Evolutionary conservation across 805 yeast genomes (phyloP).

Genomic region (Lipomyces sp.): DNA sequence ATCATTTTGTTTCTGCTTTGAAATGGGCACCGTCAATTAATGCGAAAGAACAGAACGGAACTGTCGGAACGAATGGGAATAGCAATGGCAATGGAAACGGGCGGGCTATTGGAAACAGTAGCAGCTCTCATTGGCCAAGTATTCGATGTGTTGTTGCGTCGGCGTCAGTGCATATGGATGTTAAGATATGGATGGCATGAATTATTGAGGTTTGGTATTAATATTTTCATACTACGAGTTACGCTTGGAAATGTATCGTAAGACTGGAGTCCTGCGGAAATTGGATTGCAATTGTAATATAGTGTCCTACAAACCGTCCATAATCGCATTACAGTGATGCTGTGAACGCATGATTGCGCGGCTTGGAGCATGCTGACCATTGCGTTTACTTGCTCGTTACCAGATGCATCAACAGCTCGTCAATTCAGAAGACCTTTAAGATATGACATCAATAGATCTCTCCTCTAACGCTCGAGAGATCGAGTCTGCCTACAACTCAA

Average conservation of each 20-base stretch:
- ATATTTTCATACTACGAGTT: not conserved
- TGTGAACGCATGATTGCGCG: conserved; percentile 1
- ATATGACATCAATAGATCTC: conserved; percentile 36
- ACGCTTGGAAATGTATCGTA: not conserved
- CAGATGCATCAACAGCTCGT: not conserved
- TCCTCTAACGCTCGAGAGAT: conserved; percentile 36
- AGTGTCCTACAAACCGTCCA: not conserved
- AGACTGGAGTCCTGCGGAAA: not conserved
- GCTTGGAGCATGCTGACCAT: not conserved
- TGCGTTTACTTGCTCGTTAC: no score
- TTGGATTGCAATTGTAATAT: not conserved
- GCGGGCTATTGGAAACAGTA: conserved; percentile 27
- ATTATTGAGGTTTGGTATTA: not conserved
- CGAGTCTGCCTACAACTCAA: conserved; percentile 63
- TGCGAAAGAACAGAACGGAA: conserved; percentile 38
- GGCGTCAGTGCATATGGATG: conserved; percentile 64
- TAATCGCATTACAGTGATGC: not conserved
- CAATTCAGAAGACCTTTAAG: not conserved
- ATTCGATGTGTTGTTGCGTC: conserved; percentile 69
- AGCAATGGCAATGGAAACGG: conserved; percentile 12
- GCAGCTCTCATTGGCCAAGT: conserved; percentile 46
- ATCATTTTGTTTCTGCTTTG: conserved; percentile 74
- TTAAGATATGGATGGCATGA: conserved; percentile 55
- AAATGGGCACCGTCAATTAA: conserved; percentile 43
- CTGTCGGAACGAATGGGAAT: conserved; percentile 33